Base-by-base conservation (phyloP, 345 rosid species). In the Mallotus nudiflorus region DNA sequence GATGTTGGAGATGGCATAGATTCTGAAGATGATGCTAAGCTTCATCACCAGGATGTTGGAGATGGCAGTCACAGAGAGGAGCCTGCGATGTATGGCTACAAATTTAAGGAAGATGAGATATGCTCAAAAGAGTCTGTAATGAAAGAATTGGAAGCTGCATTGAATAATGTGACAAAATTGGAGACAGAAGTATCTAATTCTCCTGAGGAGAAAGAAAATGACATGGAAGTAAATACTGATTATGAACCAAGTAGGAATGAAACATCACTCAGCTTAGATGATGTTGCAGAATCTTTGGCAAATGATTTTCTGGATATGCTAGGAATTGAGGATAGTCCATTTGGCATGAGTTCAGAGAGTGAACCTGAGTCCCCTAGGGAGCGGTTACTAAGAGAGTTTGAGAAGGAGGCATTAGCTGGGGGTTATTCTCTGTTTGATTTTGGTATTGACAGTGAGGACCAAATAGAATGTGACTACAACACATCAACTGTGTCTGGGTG, bases 281-380 rank as follows among this genome's bases (percentile, higher is more conserved):
- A 89, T 73, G 79, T 78, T 51, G 75, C 86, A 60, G 89, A 87
- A 14, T 81, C 90, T 22, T 91, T 93, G 73, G 96, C 86, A 57
- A 81, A 77, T 75, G 98, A 93, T 66, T 93, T 93, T 79, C 81
- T 93, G 81, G 79, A 82, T 73, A 88, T 91, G 97, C 78, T 91
- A 74, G 96, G 92, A 55, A 80, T 91, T 45, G 96, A 87, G 69
- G 86, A 86, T 65, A 85, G 90, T 80, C 91, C 97, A 73, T 78
- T 85, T 71, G 86, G 87, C 77, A 66, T 78, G 78, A 86, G 85
- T 78, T 81, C 90, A 40, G 94, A 85, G 68, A 89, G 90, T 75
- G 98, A 94, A 71, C 90, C 98, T 9, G 97, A 94, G 76, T 94
- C 97, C 66, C 98, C 98, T 45, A 83, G 98, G 78, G 98, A 88